Base-by-base conservation (phyloP, 75 land plant genomes). In the Selaginella tamariscina region DNA sequence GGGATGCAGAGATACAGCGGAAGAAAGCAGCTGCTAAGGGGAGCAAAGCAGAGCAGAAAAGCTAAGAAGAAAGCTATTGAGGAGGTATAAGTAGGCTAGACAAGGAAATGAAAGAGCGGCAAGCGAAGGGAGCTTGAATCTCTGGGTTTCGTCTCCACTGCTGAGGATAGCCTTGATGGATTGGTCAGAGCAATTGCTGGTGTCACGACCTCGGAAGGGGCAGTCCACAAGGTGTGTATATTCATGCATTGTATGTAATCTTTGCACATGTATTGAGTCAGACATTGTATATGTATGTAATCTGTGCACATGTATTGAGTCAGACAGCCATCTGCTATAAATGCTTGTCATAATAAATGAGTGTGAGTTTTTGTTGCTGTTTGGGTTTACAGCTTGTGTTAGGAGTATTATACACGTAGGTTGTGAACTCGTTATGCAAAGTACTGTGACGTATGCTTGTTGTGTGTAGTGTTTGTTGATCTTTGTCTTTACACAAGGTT, bases 31-130 rank as follows among this genome's bases (percentile, higher is more conserved):
- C 97, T 39, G 95, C 94, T 5, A 91, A 82, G 71, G 97, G 97
- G 18, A 91, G 97, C 87, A 91, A 91, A 56, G 97, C 89, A 30
- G 97, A 91, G 66, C 97, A 91, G 70, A n/a, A 91, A 91, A 72
- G 80, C 84, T 0, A 91, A 91, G 75, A 91, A 88, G 78, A 91
- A 91, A 64, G 79, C 78, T 56, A 93, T 87, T 21, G 97, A 92
- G 68, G 95, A 92, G 49, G 97, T 68, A 82, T 92, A 29, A 70
- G 85, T 24, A 71, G 65, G 33, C 74, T 82, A 22, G 84, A 86
- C 32, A 57, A 72, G 2, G 63, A 84, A 32, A 77, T 92, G 55
- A 82, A 79, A 66, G 82, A 81, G 28, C 85, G 79, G 39, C 97
- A 88, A 29, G 73, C 87, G 5, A n/a, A 72, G 79, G 32, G 97